Conservation (phyloP, 2,329 filamentous ascomycete genomes). For the Calonectria hongkongensis region DNA sequence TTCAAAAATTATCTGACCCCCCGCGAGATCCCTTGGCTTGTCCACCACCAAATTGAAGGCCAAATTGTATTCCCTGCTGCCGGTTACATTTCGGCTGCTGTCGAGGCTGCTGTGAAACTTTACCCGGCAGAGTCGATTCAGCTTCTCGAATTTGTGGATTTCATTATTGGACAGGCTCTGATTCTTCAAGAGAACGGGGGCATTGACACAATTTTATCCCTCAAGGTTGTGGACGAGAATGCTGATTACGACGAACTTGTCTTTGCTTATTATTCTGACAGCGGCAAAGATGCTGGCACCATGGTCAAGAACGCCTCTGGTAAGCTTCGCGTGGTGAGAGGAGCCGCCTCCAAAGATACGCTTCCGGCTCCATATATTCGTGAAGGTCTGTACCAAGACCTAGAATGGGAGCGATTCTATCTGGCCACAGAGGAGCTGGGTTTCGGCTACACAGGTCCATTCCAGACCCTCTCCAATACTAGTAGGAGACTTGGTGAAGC, state of each 20-base stretch:
- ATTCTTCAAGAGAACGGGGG: constrained; percentile 2
- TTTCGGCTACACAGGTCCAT: neutral
- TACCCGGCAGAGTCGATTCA: neutral
- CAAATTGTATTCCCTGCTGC: constrained; percentile 63
- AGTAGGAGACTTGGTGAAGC: neutral
- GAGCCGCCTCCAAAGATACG: neutral
- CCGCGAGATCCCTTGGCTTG: constrained; percentile 61
- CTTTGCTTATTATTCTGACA: constrained; percentile 10
- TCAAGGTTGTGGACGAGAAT: neutral
- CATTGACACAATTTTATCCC: neutral
- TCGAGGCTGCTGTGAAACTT: constrained; percentile 52
- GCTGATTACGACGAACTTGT: neutral
- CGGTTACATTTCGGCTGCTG: constrained; percentile 61
- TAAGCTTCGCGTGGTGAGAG: neutral
- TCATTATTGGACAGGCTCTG: neutral
- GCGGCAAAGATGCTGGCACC: neutral
- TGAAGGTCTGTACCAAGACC: constrained; percentile 6
- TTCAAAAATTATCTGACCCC: neutral
- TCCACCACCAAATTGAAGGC: constrained; percentile 59
- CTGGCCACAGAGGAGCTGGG: neutral
- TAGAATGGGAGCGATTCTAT: neutral
- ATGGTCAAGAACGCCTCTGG: constrained; percentile 18
- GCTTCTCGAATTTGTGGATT: constrained; percentile 8
- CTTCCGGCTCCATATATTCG: neutral
- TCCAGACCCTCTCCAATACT: neutral